These are phyloP conservation scores for Blumeriella jaapii DNA, from an alignment of 2,329 filamentous ascomycete species.

Conservation along the genomic window DNA sequence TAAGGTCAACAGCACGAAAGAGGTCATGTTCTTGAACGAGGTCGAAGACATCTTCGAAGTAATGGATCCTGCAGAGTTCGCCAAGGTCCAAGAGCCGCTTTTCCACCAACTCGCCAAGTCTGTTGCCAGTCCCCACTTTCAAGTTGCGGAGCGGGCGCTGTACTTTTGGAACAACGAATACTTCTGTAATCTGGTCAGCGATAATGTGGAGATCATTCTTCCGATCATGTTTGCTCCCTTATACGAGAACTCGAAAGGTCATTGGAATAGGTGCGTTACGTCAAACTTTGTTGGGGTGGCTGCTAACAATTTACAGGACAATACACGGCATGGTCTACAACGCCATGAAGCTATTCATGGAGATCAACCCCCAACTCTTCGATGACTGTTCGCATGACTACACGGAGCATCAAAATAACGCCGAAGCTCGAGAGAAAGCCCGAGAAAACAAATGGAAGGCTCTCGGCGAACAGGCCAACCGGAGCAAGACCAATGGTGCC, in stretches of 20 bases:
- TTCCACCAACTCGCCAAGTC: slow-evolving; percentile 98
- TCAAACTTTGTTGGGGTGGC: slow-evolving; percentile 4
- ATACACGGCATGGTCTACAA: slow-evolving; percentile 99
- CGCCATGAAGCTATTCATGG: slow-evolving; percentile 99
- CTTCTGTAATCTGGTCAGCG: slow-evolving; percentile 97
- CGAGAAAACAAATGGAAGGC: slow-evolving; percentile 85
- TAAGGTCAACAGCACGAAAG: slow-evolving; percentile 98
- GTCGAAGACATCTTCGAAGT: slow-evolving; percentile 99
- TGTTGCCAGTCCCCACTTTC: slow-evolving; percentile 95
- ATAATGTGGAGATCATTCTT: slow-evolving; percentile 96
- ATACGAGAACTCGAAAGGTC: slow-evolving; percentile 97
- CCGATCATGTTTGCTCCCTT: slow-evolving; percentile 99
- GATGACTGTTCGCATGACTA: slow-evolving; percentile 98
- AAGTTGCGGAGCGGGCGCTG: slow-evolving; percentile 90
- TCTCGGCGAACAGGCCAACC: slow-evolving; percentile 68
- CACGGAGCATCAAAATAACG: slow-evolving; percentile 88
- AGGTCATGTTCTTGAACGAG: slow-evolving; percentile 99
- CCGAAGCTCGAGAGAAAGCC: slow-evolving; percentile 69
- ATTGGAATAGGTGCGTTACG: slow-evolving; percentile 81
- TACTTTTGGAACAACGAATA: slow-evolving; percentile 99
- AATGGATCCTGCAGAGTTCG: slow-evolving; percentile 97
- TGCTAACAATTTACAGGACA: slow-evolving; percentile 49
- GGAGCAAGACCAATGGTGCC: slow-evolving; percentile 41
- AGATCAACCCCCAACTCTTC: slow-evolving; percentile 96
- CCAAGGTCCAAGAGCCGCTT: slow-evolving; percentile 93